phyloP scores from a whole-genome alignment of 306 rosid genomes.

The Rosa lucieae region DNA sequence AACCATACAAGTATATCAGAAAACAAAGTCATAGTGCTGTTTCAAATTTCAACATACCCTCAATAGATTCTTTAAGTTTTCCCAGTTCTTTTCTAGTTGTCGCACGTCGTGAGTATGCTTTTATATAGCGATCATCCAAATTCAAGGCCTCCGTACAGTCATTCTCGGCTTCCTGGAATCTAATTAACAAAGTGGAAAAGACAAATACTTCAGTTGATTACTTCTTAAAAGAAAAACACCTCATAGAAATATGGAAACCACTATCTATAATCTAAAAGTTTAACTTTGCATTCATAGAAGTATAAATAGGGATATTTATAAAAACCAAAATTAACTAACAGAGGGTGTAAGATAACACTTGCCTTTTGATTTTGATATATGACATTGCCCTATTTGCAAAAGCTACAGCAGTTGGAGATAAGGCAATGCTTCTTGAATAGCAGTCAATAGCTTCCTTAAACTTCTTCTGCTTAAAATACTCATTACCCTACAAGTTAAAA shows the following conservation, averaged over 20 bases:
- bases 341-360: slow-evolving; percentile 17
- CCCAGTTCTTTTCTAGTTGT: slow-evolving; percentile 90
- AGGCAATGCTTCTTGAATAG: slow-evolving; percentile 91
- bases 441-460: slow-evolving; percentile 88
- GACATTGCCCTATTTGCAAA: slow-evolving; percentile 97
- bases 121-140: slow-evolving; percentile 90
- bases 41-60: slow-evolving; percentile 53
- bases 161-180: slow-evolving; percentile 87
- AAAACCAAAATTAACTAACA: neutral
- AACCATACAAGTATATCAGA: neutral
- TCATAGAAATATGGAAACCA: neutral
- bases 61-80: slow-evolving; percentile 74
- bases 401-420: slow-evolving; percentile 91
- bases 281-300: neutral
- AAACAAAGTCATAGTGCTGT: slow-evolving; percentile 18
- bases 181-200: slow-evolving; percentile 30
- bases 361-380: slow-evolving; percentile 77
- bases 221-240: neutral
- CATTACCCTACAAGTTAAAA: slow-evolving; percentile 71
- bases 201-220: neutral
- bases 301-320: neutral
- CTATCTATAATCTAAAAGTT: slow-evolving; percentile 10
- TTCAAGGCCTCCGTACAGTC: slow-evolving; percentile 96
- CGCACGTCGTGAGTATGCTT: slow-evolving; percentile 92
- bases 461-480: slow-evolving; percentile 87